Evolutionary conservation across 345 rosid genomes (phyloP), one percentile per base, ranked within the genome.

Genomic region (Eucalyptus marginata): DNA sequence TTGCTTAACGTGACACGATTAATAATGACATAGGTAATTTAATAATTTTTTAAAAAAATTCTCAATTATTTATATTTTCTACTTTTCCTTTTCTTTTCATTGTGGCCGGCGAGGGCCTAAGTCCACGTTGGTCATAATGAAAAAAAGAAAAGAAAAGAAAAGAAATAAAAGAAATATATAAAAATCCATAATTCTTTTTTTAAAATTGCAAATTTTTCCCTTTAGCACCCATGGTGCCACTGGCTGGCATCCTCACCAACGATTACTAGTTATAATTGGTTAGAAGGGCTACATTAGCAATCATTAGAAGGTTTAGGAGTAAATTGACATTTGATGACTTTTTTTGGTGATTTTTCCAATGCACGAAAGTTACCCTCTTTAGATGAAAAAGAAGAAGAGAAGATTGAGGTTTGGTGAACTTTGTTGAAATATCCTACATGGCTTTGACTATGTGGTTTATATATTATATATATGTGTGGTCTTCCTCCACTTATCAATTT

Each of bases 1-100:
- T 6, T 24, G 0, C 9, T 20, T 8, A 9, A 22, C 24, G 4
- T 24, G 6, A 5, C 0, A 9, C 3, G 0, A 56, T 24, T 0
- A 1, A 24, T 0, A 1, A 22, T 56, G 2, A 24, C 5, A 2
- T 9, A 2, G 0, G 0, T 0, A 56, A 22, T 56, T 22, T 56
- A 22, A 22, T 56, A n/a, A 22, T 56, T 54, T 54, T 4, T 3
- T 3, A 3, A 54, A 54, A 52, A 54, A 56, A 22, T 8, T 54
- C 10, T 22, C 27, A 24, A 24, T 24, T 24, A 9, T 22, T 56
- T 1, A 8, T 56, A 22, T 4, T 52, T 52, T 52, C 4, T 52
- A 18, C 2, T 7, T 52, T 51, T 17, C 22, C 22, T 51, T 52
- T 7, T 56, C 8, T 54, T 50, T 50, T 50, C 6, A 24, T 10